phyloP scores from a whole-genome alignment of 148 eudicot species.

The Camellia japonica region DNA sequence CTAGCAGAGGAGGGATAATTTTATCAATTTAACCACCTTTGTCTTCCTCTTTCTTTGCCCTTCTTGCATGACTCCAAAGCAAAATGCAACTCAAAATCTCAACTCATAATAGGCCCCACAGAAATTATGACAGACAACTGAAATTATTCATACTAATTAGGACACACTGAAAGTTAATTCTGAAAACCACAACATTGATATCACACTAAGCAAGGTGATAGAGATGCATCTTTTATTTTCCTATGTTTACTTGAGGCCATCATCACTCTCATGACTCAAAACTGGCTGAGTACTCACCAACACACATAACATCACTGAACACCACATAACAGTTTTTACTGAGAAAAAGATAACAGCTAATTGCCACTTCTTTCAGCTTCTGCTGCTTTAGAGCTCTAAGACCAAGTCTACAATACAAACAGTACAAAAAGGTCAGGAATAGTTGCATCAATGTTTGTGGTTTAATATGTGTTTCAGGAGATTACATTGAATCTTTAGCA shows the following conservation, averaged over 20 bases:
- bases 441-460: no score
- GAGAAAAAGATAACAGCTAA: conserved; percentile 8
- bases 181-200: not conserved
- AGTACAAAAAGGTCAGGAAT: conserved; percentile 5
- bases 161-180: not conserved
- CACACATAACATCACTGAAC: conserved; percentile 3
- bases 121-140: not conserved
- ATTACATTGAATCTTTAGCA: not conserved
- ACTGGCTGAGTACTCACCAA: not conserved
- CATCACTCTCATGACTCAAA: not conserved
- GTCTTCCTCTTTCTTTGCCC: no score
- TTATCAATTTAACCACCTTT: no score
- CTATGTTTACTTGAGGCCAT: not conserved
- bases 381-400: conserved; percentile 40
- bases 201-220: not conserved
- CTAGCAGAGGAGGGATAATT: no score
- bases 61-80: no score
- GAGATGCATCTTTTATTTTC: not conserved
- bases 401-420: conserved; percentile 41
- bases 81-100: no score
- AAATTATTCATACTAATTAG: not conserved
- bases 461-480: not conserved
- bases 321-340: conserved; percentile 7
- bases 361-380: conserved; percentile 17
- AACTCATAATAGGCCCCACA: no score